Base-by-base conservation (phyloP, 2,329 filamentous ascomycete species). In the Ophiostoma ips region DNA sequence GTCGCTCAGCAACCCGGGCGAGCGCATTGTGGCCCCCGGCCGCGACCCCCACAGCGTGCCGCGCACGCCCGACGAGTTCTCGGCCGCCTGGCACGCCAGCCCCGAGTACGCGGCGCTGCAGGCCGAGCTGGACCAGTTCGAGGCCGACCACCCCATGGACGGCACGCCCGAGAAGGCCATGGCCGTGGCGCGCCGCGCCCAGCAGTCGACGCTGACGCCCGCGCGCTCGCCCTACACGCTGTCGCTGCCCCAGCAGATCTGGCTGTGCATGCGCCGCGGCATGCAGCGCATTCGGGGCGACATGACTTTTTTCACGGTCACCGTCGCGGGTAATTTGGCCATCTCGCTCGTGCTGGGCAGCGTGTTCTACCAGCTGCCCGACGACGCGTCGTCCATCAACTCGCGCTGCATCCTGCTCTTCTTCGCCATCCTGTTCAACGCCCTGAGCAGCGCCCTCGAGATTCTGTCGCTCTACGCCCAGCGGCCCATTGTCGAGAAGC, bases 401-500 rank as follows among this genome's bases (percentile, higher is more conserved):
- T 75, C 79, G 57, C 79, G 87, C 54, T 84, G 84, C 56, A 81
- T 84, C 40, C 71, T 94, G 16, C 70, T 95, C 46, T 95, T 94
- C 76, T 92, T 94, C 61, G 84, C 86, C 56, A 80, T 89, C 59
- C 71, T 95, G 53, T 81, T 92, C 69, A 94, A 90, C 64, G 87
- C 86, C 37, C 90, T 94, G 60, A 75, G 81, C 55, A 84, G 80
- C 61, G 83, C 84, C 49, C 73, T 90, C 35, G 87, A 92, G 72
- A 92, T 95, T 61, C 66, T 92, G 35, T 87, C 84, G 0, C 73
- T 95, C 7, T 95, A 92, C 61, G 78, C 85, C 1, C 87, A 95
- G 75, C 83, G 89, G 34, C 84, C 85, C 1, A 94, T 95, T 58
- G 87, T 95, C 54, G 87, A 95, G 62, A 95, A 95, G 63, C 89